Conservation (phyloP, 139 green algal genomes). For the Chlorella sp. region DNA sequence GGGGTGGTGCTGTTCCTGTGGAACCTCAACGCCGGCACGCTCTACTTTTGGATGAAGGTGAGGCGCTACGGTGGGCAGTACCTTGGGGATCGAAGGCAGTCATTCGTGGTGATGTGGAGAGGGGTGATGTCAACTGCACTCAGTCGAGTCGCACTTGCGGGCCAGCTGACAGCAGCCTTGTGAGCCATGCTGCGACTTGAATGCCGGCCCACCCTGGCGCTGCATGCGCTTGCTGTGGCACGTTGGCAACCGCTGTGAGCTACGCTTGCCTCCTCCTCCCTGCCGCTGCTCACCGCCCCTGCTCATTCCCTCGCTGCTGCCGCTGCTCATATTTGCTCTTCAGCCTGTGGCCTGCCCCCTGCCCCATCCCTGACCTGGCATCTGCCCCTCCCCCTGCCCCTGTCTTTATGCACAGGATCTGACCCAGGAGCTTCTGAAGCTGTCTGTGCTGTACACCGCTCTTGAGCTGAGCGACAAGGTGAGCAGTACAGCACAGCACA, state of each 20-base stretch:
- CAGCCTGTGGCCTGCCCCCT: too few relatives aligned
- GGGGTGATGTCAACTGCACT: neutral
- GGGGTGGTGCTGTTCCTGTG: constrained; percentile 62
- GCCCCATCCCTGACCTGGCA: too few relatives aligned
- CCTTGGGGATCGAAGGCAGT: neutral
- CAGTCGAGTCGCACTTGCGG: neutral
- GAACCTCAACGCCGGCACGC: constrained; percentile 73
- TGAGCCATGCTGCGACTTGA: too few relatives aligned
- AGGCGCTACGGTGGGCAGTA: neutral
- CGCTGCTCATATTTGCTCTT: too few relatives aligned
- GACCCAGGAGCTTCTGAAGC: constrained; percentile 90
- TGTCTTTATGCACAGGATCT: constrained; percentile 47
- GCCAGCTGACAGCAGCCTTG: neutral
- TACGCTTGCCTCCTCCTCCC: too few relatives aligned
- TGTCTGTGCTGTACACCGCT: constrained; percentile 82
- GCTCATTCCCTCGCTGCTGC: neutral
- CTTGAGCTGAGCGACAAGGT: constrained; percentile 92
- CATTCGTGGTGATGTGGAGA: neutral
- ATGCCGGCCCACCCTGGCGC: too few relatives aligned
- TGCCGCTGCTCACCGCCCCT: too few relatives aligned
- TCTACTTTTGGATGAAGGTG: constrained; percentile 89
- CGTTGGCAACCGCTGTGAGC: too few relatives aligned
- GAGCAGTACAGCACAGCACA: too few relatives aligned
- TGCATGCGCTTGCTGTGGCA: too few relatives aligned
- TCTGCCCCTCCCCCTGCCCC: neutral